Evolutionary conservation across 768 basidiomycete genomes (phyloP), one percentile per base, ranked within the genome.

Genomic region (Collybia mongolica): DNA sequence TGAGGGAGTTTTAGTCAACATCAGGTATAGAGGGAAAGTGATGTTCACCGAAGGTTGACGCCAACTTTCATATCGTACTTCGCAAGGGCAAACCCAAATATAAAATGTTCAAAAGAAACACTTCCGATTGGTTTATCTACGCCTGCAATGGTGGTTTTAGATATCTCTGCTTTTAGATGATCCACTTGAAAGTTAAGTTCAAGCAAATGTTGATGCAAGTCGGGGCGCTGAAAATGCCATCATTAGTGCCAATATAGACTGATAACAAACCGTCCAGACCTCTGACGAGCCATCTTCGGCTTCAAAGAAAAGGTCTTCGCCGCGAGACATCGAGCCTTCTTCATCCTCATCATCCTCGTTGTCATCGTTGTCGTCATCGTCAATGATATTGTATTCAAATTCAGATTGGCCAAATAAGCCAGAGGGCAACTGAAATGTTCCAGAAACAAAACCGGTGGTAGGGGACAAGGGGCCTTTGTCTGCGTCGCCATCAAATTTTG

Each of bases 151-250:
- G 70, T 72, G 2, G 87, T 83, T 57, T 88, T 92, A 57, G 81
- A 92, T 35, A 99, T 72, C 2, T 86, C 82, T 0, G 86, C 91
- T 42, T 88, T 77, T 11, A 99, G 74, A 44, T 81, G 80, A 46
- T 93, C 89, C 32, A 98, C 97, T 26, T 83, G 75, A 71, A 99
- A 98, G 49, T 86, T 75, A 52, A 98, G 72, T 65, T 97, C 89
- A 54, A 98, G 91, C 0, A 82, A 75, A 44, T 71, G 73, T 54
- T 86, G 89, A 37, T 67, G 75, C 28, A 78, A 53, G 42, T 74
- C 73, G 19, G 71, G 73, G 40, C 68, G 66, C 72, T 77, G 36
- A 50, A 29, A 29, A 36, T 26, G 7, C 42, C 17, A 36, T 29
- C 29, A 6, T 40, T 32, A 32, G 32, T 12, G 28, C 40, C 17